Evolutionary conservation across 1,139 yeast genomes (phyloP), one percentile per base, ranked within the genome.

Genomic region (Nadsonia commutata): DNA sequence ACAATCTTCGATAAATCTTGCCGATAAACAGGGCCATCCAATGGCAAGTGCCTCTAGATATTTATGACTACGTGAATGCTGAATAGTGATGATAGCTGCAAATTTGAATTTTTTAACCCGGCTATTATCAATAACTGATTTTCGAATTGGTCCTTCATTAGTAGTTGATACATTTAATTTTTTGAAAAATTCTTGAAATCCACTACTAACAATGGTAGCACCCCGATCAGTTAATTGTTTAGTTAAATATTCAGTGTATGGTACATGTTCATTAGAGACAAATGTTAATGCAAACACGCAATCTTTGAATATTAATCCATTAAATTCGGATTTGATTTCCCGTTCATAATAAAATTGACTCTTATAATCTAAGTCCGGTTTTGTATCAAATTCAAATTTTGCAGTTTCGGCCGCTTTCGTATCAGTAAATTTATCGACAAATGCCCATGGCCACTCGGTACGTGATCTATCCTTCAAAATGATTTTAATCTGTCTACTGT

Each of bases 21-120:
- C 71, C 2, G 84, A 76, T 27, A 88, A 55, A 18, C 85, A 72
- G 1, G 97, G 97, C 94, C 95, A 85, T 1, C 94, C 93, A 38
- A 86, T 58, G 0, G 94, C 85, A n/a, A 86, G 62, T 0, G 83
- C 77, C 55, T 85, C 94, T n/a, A 86, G 59, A 55, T 81, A 88
- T 55, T 85, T 85, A 18, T 27, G 33, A 27, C 33, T 27, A 27
- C 33, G 33, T 9, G 33, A 27, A 13, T 27, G 33, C 13, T 27
- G 33, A 4, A 27, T 16, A 4, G 33, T 27, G 16, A 27, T 27
- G n/a, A 27, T 27, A 6, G 33, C 33, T 13, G 33, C 33, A 27
- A 27, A 27, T 13, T 9, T 4, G 4, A 4, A 27, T 16, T 27
- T 27, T 9, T 27, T 27, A 4, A 27, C n/a, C 5, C 33, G 33